A percentile compares a stretch with the other conserved stretches of the same genome.
Evolutionary conservation across 2,329 filamentous ascomycete species (phyloP).

Genomic region (Aspergillus tanneri): DNA sequence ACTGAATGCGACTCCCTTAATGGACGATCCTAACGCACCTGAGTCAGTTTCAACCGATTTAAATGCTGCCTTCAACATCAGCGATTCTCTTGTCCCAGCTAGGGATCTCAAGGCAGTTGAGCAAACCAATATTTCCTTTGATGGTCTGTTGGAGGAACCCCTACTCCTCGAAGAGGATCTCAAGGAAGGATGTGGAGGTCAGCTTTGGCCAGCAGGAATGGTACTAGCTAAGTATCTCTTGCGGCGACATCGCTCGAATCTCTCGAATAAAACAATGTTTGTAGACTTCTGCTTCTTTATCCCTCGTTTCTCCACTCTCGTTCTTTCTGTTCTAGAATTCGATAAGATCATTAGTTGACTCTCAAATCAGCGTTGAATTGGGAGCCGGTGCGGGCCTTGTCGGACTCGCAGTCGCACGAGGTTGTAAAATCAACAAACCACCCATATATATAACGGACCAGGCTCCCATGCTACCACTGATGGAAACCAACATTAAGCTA

Average conservation of each 20-base stretch:
- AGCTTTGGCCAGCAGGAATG: conserved; percentile 93
- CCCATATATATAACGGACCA: conserved; percentile 83
- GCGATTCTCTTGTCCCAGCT: conserved; percentile 57
- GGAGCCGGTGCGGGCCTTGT: conserved; percentile 90
- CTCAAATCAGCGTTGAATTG: conserved; percentile 70
- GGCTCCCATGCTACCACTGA: conserved; percentile 76
- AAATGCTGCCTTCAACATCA: conserved; percentile 44
- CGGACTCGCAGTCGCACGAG: conserved; percentile 61
- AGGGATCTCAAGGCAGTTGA: conserved; percentile 53
- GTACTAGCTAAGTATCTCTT: conserved; percentile 84
- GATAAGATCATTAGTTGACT: too few species aligned
- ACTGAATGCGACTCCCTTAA: not conserved
- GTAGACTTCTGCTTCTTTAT: conserved; percentile 37
- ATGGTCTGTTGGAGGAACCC: conserved; percentile 67
- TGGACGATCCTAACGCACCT: conserved; percentile 12
- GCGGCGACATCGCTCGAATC: conserved; percentile 63
- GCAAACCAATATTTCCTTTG: conserved; percentile 62
- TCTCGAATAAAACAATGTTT: conserved; percentile 71
- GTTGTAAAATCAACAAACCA: conserved; percentile 53
- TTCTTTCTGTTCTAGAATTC: not conserved
- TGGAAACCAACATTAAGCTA: conserved; percentile 81
- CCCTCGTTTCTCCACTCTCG: not conserved
- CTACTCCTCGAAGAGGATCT: conserved; percentile 83
- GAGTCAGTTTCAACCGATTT: conserved; percentile 21
- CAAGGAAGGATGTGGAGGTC: conserved; percentile 82